Base-by-base conservation (phyloP, 768 basidiomycete genomes). In the Fomitopsis pulvina region DNA sequence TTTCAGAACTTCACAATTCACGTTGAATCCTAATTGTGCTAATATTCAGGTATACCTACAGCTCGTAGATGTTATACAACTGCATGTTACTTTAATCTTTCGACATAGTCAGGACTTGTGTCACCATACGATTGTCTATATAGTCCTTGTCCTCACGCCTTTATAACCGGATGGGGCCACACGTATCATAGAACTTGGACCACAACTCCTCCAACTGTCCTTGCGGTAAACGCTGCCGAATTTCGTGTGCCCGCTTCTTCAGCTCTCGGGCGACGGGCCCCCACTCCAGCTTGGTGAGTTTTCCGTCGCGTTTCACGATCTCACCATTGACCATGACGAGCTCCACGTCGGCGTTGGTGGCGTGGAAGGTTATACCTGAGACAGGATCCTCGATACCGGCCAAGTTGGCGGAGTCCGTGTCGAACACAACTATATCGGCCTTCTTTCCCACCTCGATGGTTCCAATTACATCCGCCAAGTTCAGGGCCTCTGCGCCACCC, bases 371-470 rank as follows among this genome's bases (percentile, higher is more conserved):
- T 22, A 66, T 41, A 12, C 62, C 64, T 2, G 44, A 44, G 45
- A 65, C 54, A 1, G 64, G 64, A 41, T 65, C 62, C 1, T n/a
- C 48, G 16, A 52, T 52, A 1, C 60, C 62, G 1, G 57, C 62
- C 21, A 66, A 58, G 37, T 65, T 63, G 29, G 54, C 55, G n/a
- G 60, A 61, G n/a, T 47, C 25, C 18, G 61, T 57, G 47, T 66
- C 63, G 44, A 60, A 61, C 21, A 64, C 50, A 26, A 63, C 51
- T n/a, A 66, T 41, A 42, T 66, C 65, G 2, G 65, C 63, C 8
- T 57, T 53, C 55, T 66, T 66, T 39, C 64, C 63, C 6, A 62
- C 63, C 45, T 66, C 65, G 16, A 66, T 54, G 11, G 62, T 56
- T 2, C 63, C 63, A 43, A 64, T 55, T 27, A 60, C 38, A 29